Evolutionary conservation across 805 yeast genomes (phyloP).

Genomic region (Spathaspora gorwiae): DNA sequence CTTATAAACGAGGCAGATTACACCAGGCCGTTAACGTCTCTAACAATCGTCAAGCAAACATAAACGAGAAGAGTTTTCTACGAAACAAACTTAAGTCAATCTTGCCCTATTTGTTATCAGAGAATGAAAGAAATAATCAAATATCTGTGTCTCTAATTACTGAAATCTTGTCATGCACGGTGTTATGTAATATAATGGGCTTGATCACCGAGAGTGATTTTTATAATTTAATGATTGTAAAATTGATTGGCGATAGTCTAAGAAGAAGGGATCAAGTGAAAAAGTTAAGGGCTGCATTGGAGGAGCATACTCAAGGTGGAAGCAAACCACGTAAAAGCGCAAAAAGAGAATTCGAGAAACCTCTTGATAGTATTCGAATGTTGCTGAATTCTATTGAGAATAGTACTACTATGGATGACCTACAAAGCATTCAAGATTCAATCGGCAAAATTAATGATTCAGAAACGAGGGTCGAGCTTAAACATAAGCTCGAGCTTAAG

Average conservation of each 20-base stretch:
- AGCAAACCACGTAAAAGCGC: neutral
- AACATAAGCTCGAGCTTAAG: slow-evolving; percentile 8
- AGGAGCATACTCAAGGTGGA: slow-evolving; percentile 48
- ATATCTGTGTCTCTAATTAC: slow-evolving; percentile 48
- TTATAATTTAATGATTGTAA: slow-evolving; percentile 63
- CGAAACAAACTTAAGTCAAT: slow-evolving; percentile 37
- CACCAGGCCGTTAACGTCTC: slow-evolving; percentile 51
- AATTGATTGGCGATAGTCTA: slow-evolving; percentile 56
- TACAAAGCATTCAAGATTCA: neutral
- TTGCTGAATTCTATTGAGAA: neutral
- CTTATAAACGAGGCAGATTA: slow-evolving; percentile 47
- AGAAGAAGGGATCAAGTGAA: slow-evolving; percentile 73
- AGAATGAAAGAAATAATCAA: slow-evolving; percentile 42
- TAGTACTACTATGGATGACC: neutral
- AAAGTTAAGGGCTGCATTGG: slow-evolving; percentile 63
- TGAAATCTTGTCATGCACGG: slow-evolving; percentile 56
- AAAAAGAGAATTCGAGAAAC: neutral
- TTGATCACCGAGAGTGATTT: slow-evolving; percentile 70
- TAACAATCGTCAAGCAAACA: slow-evolving; percentile 8
- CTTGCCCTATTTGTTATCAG: slow-evolving; percentile 48
- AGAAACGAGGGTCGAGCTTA: slow-evolving; percentile 3
- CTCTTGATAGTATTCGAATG: neutral
- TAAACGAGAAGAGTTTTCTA: slow-evolving; percentile 48
- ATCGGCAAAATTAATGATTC: neutral
- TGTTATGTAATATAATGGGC: slow-evolving; percentile 46